Evolutionary conservation across 2,329 filamentous ascomycete species (phyloP), one percentile per base, ranked within the genome.

Genomic region (Polychaeton citri): DNA sequence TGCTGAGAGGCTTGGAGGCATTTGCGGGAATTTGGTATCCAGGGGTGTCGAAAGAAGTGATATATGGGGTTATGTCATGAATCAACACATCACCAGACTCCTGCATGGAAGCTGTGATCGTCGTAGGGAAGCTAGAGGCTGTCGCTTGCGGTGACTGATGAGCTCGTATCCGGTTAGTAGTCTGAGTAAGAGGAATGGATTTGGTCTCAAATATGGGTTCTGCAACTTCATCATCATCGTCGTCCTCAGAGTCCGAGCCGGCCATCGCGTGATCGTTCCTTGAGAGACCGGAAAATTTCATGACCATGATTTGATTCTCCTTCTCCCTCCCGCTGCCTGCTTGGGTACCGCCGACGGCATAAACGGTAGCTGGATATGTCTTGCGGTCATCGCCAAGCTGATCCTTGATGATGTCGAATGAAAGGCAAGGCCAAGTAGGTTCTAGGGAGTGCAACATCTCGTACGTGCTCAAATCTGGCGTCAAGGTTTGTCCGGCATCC

Each of bases 371-470:
- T 18, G 90, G 90, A 61, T 92, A 98, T n/a, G 80, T 78, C 59
- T 80, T 92, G 54, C 90, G 80, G 60, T 85, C 78, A 55, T 94
- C 81, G 47, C 90, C 90, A 13, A 98, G 72, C 35, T 71, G 69
- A 62, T 98, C 90, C 50, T 72, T 79, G 43, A 98, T 63, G 41
- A 98, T 80, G 57, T 96, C 90, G 61, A 95, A 94, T 2, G 88
- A 96, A 12, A 98, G 72, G 58, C 90, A 98, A 3, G 90, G 90
- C 90, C 90, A 98, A 1, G 86, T 86, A 6, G 87, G 87, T 60
- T 81, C 90, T 44, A 98, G 73, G 42, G 77, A 85, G 68, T 98
- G 90, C 40, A 98, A 76, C 86, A 98, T 92, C 58, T 95, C 81
- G 66, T 98, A 98, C 5, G 88, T 88, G n/a, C 82, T 84, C 40